phyloP scores from a whole-genome alignment of 306 rosid genomes.

The Luffa aegyptiaca region DNA sequence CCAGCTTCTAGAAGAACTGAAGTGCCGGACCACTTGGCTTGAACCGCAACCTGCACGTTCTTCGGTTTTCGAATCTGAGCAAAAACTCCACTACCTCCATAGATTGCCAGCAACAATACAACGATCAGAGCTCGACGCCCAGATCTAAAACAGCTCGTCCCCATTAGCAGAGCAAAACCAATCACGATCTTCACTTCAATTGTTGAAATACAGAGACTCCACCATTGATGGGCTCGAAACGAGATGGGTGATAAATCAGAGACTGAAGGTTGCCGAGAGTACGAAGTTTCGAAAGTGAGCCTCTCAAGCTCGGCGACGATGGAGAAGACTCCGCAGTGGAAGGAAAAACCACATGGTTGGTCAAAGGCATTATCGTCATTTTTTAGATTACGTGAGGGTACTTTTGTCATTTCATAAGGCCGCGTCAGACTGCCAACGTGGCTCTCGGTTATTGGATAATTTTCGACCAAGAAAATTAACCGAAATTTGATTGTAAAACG shows the following conservation, averaged over 20 bases:
- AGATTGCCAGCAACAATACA: constrained; percentile 20
- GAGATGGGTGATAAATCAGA: neutral
- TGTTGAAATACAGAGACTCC: constrained; percentile 8
- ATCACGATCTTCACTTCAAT: constrained; percentile 8
- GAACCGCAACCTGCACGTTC: constrained; percentile 71
- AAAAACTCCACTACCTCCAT: constrained; percentile 21
- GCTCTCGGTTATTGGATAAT: neutral
- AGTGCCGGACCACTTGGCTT: constrained; percentile 80
- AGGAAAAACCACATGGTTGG: neutral
- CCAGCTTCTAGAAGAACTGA: constrained; percentile 90
- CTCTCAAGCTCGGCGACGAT: neutral
- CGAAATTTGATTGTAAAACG: neutral
- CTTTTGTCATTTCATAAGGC: neutral
- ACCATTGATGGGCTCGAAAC: constrained; percentile 11
- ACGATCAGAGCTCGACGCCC: constrained; percentile 25
- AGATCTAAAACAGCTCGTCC: constrained; percentile 29
- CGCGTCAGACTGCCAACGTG: neutral
- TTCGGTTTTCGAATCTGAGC: constrained; percentile 44
- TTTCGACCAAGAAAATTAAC: neutral
- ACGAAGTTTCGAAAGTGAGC: neutral
- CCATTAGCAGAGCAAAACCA: constrained; percentile 20
- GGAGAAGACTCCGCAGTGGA: constrained; percentile 12
- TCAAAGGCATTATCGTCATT: constrained; percentile 1
- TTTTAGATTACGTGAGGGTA: neutral
- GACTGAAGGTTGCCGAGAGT: constrained; percentile 5